A percentile compares a stretch with the other conserved stretches of the same genome.
Conservation (phyloP, 2,329 filamentous ascomycete species). For the Colletotrichum kahawae region DNA sequence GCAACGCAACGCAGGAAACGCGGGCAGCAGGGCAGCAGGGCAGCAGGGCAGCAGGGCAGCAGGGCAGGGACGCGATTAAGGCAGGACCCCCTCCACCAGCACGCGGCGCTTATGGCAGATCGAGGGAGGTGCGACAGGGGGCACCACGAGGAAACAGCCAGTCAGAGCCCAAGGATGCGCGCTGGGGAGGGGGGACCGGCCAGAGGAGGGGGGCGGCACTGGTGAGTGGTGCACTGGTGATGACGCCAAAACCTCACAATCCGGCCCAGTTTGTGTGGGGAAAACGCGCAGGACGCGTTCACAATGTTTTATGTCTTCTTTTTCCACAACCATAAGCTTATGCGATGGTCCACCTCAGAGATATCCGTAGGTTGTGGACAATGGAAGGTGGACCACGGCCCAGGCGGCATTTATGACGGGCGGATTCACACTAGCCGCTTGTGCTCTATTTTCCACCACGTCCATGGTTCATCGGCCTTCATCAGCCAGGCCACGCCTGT, state of each 20-base stretch:
- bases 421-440: not conserved
- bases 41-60: not conserved
- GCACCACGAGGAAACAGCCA: not conserved
- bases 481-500: not conserved
- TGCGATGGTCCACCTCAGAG: no score
- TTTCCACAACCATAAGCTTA: not conserved
- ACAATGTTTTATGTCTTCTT: constrained; percentile 8
- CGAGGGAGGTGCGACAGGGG: constrained; percentile 19
- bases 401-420: constrained; percentile 15
- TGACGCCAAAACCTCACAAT: constrained; percentile 19
- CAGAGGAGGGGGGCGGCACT: not conserved
- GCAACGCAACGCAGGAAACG: not conserved
- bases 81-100: constrained; percentile 7
- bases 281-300: constrained; percentile 4
- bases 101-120: constrained; percentile 18
- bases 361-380: no score
- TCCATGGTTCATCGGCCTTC: not conserved
- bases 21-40: not conserved
- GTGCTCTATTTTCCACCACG: not conserved
- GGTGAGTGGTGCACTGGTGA: not conserved
- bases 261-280: not conserved
- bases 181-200: not conserved
- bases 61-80: not conserved
- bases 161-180: not conserved
- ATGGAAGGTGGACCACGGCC: not conserved